Percentiles rank a stretch among this genome's conserved stretches.
Evolutionary conservation across 2,329 filamentous ascomycete species (phyloP).

Genomic region (Claviceps cyperi): DNA sequence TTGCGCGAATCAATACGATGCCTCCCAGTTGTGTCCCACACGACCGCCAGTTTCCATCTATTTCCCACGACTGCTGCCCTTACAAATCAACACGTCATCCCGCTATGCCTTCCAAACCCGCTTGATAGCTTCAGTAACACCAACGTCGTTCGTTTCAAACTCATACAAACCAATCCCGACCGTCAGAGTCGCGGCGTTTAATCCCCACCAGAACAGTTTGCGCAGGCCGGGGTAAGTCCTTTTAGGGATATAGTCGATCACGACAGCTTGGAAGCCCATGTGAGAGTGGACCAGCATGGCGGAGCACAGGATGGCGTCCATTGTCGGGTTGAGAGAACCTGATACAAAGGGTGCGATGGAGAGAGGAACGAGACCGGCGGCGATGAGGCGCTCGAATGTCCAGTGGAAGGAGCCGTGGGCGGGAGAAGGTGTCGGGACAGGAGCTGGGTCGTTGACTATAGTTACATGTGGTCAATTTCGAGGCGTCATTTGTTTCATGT

Average conservation of each 20-base stretch:
- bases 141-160: conserved; percentile 97
- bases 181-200: conserved; percentile 64
- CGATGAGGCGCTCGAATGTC: conserved; percentile 82
- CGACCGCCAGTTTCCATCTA: neutral
- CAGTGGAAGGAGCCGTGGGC: conserved; percentile 95
- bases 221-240: conserved; percentile 53
- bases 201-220: conserved; percentile 57
- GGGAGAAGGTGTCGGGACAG: conserved; percentile 56
- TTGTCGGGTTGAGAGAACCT: conserved; percentile 76
- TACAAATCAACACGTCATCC: neutral
- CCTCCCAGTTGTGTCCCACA: neutral
- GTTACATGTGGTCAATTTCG: conserved; percentile 2
- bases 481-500: neutral
- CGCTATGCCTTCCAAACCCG: conserved; percentile 71
- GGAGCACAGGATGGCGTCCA: conserved; percentile 75
- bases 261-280: conserved; percentile 80
- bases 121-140: conserved; percentile 78
- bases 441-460: conserved; percentile 73
- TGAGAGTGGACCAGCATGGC: conserved; percentile 83
- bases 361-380: conserved; percentile 70
- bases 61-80: neutral
- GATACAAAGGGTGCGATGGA: conserved; percentile 84
- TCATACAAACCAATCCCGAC: conserved; percentile 88
- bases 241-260: conserved; percentile 82
- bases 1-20: neutral